Conservation (phyloP, 441 rosid genomes). For the Capsella rubella region DNA sequence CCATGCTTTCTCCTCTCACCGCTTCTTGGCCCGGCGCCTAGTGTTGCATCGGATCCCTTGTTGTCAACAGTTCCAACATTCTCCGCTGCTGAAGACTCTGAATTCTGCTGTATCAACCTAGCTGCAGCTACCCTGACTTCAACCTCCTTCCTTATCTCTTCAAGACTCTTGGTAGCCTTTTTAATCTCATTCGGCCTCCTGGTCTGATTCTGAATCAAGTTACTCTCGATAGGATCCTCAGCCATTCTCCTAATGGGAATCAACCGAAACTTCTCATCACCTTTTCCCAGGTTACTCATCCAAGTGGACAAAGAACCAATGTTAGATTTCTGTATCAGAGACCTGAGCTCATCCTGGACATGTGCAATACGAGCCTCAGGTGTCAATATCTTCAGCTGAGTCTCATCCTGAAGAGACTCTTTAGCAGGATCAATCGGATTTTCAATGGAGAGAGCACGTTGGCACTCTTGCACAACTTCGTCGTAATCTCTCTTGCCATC, state of each 20-base stretch:
- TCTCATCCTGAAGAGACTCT: slow-evolving; percentile 86
- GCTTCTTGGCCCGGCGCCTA: slow-evolving; percentile 57
- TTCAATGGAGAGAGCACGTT: slow-evolving; percentile 72
- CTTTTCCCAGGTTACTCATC: slow-evolving; percentile 84
- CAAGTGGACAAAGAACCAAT: slow-evolving; percentile 72
- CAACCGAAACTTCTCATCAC: slow-evolving; percentile 77
- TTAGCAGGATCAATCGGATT: slow-evolving; percentile 87
- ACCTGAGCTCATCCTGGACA: slow-evolving; percentile 77
- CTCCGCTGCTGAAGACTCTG: slow-evolving; percentile 53
- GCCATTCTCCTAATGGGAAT: slow-evolving; percentile 70
- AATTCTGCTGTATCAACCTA: slow-evolving; percentile 79
- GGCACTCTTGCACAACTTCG: slow-evolving; percentile 83
- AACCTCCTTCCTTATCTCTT: slow-evolving; percentile 89
- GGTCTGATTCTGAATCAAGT: slow-evolving; percentile 66
- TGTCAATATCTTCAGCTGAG: slow-evolving; percentile 69
- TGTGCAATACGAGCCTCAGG: slow-evolving; percentile 78
- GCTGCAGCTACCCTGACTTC: slow-evolving; percentile 97
- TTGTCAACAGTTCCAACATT: slow-evolving; percentile 53
- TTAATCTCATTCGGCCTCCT: slow-evolving; percentile 93
- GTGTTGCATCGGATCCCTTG: slow-evolving; percentile 53
- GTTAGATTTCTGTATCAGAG: slow-evolving; percentile 73
- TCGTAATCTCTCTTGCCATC: slow-evolving; percentile 66
- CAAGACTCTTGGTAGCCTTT: slow-evolving; percentile 87
- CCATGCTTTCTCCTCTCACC: slow-evolving; percentile 73
- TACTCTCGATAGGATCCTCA: slow-evolving; percentile 88